Percentiles rank a stretch among this genome's conserved stretches.
Conservation (phyloP, 108 stramenopile genomes). For the Conticribra guillardii region DNA sequence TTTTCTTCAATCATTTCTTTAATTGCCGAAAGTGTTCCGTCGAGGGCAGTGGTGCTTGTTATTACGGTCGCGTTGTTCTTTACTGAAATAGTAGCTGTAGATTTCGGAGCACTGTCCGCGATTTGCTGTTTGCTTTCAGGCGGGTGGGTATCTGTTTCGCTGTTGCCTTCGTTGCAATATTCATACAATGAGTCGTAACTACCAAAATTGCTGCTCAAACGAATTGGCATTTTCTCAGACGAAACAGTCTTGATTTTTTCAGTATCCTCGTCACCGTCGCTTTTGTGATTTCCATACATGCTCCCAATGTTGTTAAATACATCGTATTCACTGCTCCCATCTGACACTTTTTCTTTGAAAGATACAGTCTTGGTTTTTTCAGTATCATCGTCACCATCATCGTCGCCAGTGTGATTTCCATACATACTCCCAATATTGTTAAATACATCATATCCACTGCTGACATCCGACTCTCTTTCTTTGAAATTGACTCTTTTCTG, state of each 20-base stretch:
- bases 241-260: neutral
- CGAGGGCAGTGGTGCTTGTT: constrained; percentile 29
- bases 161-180: constrained; percentile 17
- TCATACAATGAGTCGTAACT: constrained; percentile 18
- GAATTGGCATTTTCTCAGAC: neutral
- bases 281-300: constrained; percentile 35
- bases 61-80: constrained; percentile 10
- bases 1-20: constrained; percentile 42
- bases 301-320: constrained; percentile 42
- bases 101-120: neutral
- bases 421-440: constrained; percentile 50
- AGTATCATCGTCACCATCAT: neutral
- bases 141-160: neutral
- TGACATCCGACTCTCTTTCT: neutral
- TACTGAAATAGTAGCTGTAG: neutral
- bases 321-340: constrained; percentile 24
- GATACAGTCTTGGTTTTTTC: neutral
- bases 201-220: neutral
- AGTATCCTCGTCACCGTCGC: neutral
- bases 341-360: neutral
- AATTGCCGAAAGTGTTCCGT: constrained; percentile 42
- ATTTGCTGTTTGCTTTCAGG: constrained; percentile 3
- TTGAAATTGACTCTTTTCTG: constrained; percentile 1
- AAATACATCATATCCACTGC: constrained; percentile 35
- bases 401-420: constrained; percentile 9